Conservation (phyloP, 2,329 filamentous ascomycete species). For the Botrytis aclada region DNA sequence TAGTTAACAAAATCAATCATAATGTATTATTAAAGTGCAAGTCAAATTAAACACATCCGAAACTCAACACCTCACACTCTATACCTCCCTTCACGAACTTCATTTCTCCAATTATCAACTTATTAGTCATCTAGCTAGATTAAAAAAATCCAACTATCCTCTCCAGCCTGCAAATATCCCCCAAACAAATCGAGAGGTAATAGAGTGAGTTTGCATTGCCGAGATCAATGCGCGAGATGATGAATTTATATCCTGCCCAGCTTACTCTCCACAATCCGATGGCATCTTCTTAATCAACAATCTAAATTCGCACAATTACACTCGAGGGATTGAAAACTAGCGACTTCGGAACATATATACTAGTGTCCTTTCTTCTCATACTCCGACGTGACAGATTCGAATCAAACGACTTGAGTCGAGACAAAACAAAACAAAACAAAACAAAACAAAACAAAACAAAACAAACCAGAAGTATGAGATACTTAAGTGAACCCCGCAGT, state of each 20-base stretch:
- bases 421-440: not conserved
- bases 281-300: not conserved
- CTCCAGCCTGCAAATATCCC: not conserved
- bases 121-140: rapidly evolving
- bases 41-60: not conserved
- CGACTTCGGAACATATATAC: not conserved
- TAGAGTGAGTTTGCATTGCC: rapidly evolving
- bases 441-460: not conserved
- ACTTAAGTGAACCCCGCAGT: rapidly evolving
- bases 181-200: not conserved
- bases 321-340: not conserved
- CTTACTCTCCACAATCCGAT: rapidly evolving
- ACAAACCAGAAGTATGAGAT: not conserved
- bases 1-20: not conserved
- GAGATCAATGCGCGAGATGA: not conserved
- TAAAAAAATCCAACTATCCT: rapidly evolving
- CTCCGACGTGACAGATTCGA: not conserved
- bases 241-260: not conserved
- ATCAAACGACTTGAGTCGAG: not conserved
- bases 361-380: rapidly evolving
- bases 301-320: not conserved
- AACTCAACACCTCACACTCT: not conserved
- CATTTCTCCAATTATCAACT: rapidly evolving
- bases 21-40: not conserved
- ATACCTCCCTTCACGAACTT: not conserved